Percentiles rank a stretch among this genome's conserved stretches.
Conservation (phyloP, 2,329 filamentous ascomycete species). For the Aureobasidium sp. region DNA sequence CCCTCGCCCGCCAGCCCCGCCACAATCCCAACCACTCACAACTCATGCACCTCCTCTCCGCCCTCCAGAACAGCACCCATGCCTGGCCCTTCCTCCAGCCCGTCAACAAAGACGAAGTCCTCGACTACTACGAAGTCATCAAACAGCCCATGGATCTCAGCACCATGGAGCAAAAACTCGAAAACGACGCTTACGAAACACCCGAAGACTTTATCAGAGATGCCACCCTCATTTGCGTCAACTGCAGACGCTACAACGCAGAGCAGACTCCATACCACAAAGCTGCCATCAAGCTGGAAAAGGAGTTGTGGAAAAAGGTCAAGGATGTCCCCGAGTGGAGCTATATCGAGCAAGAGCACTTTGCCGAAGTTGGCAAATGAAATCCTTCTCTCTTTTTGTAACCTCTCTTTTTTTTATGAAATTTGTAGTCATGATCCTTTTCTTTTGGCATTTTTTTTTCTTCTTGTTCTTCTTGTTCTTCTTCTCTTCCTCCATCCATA, state of each 20-base stretch:
- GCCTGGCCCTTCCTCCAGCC: constrained; percentile 94
- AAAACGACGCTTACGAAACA: constrained; percentile 82
- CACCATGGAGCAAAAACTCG: constrained; percentile 93
- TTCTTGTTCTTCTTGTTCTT: constrained; percentile 1
- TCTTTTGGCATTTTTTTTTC: not conserved
- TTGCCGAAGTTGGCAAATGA: constrained; percentile 19
- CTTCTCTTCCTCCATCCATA: not conserved
- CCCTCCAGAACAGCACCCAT: constrained; percentile 86
- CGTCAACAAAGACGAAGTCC: constrained; percentile 90
- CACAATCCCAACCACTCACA: constrained; percentile 96
- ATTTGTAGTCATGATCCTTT: not conserved
- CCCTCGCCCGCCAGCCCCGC: constrained; percentile 85
- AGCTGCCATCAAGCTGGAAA: constrained; percentile 84
- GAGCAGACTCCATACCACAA: constrained; percentile 94
- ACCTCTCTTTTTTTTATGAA: not conserved
- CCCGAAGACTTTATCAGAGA: constrained; percentile 92
- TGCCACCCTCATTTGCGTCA: constrained; percentile 82
- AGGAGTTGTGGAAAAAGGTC: constrained; percentile 92
- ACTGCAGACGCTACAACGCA: constrained; percentile 94
- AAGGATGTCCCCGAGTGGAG: constrained; percentile 86
- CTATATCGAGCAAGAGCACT: constrained; percentile 32
- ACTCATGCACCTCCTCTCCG: constrained; percentile 83
- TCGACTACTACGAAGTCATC: constrained; percentile 99
- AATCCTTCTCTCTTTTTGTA: not conserved
- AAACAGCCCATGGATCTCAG: constrained; percentile 94